Evolutionary conservation across 2,329 filamentous ascomycete genomes (phyloP).

Genomic region (Fragosphaeria purpurea): DNA sequence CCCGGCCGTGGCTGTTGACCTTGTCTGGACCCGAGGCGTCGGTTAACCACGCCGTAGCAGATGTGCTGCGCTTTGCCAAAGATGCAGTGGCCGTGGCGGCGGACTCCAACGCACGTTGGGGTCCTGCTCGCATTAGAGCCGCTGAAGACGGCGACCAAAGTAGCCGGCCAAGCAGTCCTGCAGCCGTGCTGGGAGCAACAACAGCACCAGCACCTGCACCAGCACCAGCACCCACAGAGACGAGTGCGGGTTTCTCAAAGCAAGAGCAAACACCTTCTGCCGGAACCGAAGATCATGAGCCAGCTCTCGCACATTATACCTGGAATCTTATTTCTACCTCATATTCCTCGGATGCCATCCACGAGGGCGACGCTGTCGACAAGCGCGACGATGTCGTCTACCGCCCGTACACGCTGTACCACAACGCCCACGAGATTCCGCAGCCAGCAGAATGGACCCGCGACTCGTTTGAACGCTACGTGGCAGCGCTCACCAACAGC

Average conservation of each 20-base stretch:
- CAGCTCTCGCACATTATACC: background rate
- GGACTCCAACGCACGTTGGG: background rate
- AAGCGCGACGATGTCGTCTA: constrained; percentile 6
- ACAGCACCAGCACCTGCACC: background rate
- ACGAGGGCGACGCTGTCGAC: constrained; percentile 2
- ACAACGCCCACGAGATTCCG: constrained; percentile 28
- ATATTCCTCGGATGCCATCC: background rate
- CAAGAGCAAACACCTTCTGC: too few species aligned
- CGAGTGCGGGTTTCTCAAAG: too few species aligned
- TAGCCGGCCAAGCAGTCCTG: too few species aligned
- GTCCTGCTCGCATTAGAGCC: background rate
- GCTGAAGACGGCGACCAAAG: background rate
- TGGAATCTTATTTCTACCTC: constrained; percentile 10
- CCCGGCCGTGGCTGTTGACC: constrained; percentile 14
- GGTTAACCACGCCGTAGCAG: constrained; percentile 8
- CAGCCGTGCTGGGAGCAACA: background rate
- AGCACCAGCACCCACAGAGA: background rate
- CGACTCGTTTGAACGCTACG: constrained; percentile 31
- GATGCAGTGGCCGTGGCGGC: constrained; percentile 5
- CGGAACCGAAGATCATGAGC: too few species aligned
- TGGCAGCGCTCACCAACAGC: constrained; percentile 30
- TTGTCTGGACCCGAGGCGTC: constrained; percentile 15
- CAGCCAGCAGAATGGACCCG: constrained; percentile 31
- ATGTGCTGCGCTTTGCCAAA: constrained; percentile 7
- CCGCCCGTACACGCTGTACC: constrained; percentile 11